Percentiles rank a stretch among this genome's conserved stretches.
phyloP scores from a whole-genome alignment of 2,329 filamentous ascomycete genomes.

The Lachnellula subtilissima region DNA sequence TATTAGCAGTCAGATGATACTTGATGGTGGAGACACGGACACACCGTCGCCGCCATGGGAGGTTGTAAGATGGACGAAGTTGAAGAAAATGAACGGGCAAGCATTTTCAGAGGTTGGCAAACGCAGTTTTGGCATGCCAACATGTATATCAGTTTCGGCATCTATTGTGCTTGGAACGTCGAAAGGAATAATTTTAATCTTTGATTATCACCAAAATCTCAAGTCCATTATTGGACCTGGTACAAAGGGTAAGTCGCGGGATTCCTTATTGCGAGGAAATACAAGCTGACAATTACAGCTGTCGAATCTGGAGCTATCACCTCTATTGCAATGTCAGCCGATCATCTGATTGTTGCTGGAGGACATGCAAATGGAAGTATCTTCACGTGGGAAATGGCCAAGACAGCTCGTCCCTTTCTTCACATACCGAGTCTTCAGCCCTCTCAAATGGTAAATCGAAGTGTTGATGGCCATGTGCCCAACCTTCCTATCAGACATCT shows the following conservation, averaged over 20 bases:
- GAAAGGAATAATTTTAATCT: constrained; percentile 90
- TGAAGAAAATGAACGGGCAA: constrained; percentile 84
- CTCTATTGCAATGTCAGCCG: constrained; percentile 83
- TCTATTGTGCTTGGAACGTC: constrained; percentile 87
- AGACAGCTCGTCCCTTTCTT: constrained; percentile 81
- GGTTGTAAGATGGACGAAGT: constrained; percentile 89
- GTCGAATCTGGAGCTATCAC: constrained; percentile 87
- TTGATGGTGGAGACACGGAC: constrained; percentile 61
- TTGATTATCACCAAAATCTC: constrained; percentile 94
- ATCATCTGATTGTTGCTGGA: constrained; percentile 85
- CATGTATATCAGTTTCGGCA: constrained; percentile 82
- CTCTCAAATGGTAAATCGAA: constrained; percentile 58
- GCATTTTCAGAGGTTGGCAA: constrained; percentile 89
- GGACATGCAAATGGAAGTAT: constrained; percentile 88
- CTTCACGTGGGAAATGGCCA: constrained; percentile 91
- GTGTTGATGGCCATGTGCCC: constrained; percentile 75
- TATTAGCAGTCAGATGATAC: constrained; percentile 62
- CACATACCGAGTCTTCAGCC: constrained; percentile 73
- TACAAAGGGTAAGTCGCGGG: constrained; percentile 64
- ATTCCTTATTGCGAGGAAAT: constrained; percentile 2
- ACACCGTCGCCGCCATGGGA: constrained; percentile 85
- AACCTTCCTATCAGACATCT: constrained; percentile 78
- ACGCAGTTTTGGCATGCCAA: constrained; percentile 87
- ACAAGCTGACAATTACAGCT: constrained; percentile 49
- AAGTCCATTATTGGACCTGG: constrained; percentile 92